Base-by-base conservation (phyloP, 2,329 filamentous ascomycete genomes). In the Ophiostoma sp. region DNA sequence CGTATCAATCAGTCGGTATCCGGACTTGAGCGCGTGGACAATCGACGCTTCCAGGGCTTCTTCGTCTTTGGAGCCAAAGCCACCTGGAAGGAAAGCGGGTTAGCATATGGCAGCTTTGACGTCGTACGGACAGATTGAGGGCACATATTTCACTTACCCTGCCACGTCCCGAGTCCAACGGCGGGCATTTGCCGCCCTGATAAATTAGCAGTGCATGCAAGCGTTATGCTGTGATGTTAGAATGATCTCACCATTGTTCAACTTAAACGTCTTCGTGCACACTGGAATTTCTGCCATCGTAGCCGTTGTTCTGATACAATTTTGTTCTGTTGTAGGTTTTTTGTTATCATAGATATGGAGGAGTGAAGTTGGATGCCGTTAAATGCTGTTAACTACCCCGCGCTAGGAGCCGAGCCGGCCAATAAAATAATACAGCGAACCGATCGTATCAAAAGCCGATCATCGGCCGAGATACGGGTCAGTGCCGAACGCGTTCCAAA, bases 11-110 rank as follows among this genome's bases (percentile, higher is more conserved):
- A 52, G 50, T 52, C 50, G 50, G 50, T 52, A 52, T 19, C 50
- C 50, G n/a, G 50, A 52, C 50, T 52, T 52, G n/a, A 52, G 50
- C 50, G 50, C 50, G 50, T 52, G 50, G n/a, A 52, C n/a, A 52
- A 52, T 25, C n/a, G 50, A 52, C 4, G 50, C n/a, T n/a, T 25
- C 50, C 50, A 52, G 9, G 11, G 50, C 50, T 9, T n/a, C 50
- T 25, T 52, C 50, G 50, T 52, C 50, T 52, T 52, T 25, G 50
- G 50, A 52, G 19, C 50, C 50, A 52, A 7, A 52, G 50, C 6
- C 8, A 25, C 50, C 50, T 52, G 50, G 5, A n/a, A 8, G 6
- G 48, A 3, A 25, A 8, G n/a, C 12, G 2, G 50, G 22, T 52
- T 12, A 52, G 50, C 9, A 12, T 8, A 22, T 25, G n/a, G 1